Evolutionary conservation across 345 rosid species (phyloP).

Genomic region (Camelina neglecta): DNA sequence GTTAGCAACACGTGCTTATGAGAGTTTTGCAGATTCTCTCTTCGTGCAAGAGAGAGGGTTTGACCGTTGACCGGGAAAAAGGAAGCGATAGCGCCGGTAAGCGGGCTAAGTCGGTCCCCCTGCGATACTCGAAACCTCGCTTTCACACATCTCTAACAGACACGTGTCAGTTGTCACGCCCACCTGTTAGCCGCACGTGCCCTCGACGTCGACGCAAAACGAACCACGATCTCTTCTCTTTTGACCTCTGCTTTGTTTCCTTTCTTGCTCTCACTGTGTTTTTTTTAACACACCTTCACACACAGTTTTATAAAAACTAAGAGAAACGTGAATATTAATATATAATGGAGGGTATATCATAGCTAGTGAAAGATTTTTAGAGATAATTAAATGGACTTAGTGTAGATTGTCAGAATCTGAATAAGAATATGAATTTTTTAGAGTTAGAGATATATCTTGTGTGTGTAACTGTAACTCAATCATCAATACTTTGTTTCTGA

Average conservation of each 20-base stretch:
- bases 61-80: constrained; percentile 36
- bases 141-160: constrained; percentile 29
- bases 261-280: neutral
- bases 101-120: constrained; percentile 42
- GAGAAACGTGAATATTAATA: neutral
- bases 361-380: neutral
- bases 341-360: neutral
- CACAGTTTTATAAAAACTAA: too few species aligned
- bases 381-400: neutral
- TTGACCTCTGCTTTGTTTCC: constrained; percentile 40
- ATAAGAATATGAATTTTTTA: neutral
- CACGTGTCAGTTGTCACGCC: constrained; percentile 41
- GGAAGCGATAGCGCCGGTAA: constrained; percentile 11
- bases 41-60: constrained; percentile 32
- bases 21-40: constrained; percentile 38
- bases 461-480: too few species aligned
- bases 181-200: constrained; percentile 43
- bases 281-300: too few species aligned
- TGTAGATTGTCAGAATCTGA: neutral
- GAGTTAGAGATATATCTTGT: too few species aligned
- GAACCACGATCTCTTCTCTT: constrained; percentile 29
- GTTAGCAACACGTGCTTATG: constrained; percentile 27
- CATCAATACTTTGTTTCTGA: neutral
- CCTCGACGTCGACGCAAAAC: constrained; percentile 23
- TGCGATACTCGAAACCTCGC: constrained; percentile 35